phyloP scores from a whole-genome alignment of 208 protist genomes.

The Acanthamoeba rhysodes region DNA sequence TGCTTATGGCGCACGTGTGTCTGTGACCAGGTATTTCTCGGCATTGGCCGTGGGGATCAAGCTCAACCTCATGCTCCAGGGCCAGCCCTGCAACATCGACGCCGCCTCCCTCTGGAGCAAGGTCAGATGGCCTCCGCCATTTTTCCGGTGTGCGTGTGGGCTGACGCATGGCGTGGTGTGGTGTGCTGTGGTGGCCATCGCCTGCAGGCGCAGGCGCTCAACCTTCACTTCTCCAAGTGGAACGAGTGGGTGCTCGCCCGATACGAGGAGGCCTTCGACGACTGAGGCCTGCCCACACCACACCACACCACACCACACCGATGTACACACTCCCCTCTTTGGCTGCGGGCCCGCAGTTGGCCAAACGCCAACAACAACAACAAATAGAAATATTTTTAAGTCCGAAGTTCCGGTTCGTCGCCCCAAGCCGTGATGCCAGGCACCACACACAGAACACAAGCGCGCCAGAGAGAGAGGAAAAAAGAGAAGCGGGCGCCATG shows the following conservation, averaged over 20 bases:
- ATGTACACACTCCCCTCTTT: too few relatives aligned
- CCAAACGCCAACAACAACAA: too few relatives aligned
- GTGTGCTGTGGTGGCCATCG: too few relatives aligned
- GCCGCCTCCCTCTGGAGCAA: not conserved
- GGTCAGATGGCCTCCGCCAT: not conserved
- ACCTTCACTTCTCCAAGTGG: constrained; percentile 4
- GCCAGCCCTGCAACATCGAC: constrained; percentile 29
- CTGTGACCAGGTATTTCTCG: constrained; percentile 36
- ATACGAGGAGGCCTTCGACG: constrained; percentile 7
- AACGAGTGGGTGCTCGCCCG: constrained; percentile 21
- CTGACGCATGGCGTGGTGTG: too few relatives aligned
- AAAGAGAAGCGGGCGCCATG: too few relatives aligned
- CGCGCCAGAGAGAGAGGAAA: not conserved
- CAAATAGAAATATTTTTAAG: too few relatives aligned
- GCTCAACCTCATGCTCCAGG: constrained; percentile 42
- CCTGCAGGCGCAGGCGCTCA: not conserved
- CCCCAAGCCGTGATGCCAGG: too few relatives aligned
- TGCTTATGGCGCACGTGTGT: too few relatives aligned
- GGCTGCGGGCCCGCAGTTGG: too few relatives aligned
- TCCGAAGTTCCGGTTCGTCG: too few relatives aligned
- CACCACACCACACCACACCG: too few relatives aligned
- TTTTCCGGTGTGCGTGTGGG: not conserved
- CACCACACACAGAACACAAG: too few relatives aligned
- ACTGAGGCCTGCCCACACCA: not conserved
- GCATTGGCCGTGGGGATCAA: constrained; percentile 51